These are phyloP conservation scores for Pythium folliculosum DNA, from an alignment of 352 stramenopile species.

Conservation along the genomic window DNA sequence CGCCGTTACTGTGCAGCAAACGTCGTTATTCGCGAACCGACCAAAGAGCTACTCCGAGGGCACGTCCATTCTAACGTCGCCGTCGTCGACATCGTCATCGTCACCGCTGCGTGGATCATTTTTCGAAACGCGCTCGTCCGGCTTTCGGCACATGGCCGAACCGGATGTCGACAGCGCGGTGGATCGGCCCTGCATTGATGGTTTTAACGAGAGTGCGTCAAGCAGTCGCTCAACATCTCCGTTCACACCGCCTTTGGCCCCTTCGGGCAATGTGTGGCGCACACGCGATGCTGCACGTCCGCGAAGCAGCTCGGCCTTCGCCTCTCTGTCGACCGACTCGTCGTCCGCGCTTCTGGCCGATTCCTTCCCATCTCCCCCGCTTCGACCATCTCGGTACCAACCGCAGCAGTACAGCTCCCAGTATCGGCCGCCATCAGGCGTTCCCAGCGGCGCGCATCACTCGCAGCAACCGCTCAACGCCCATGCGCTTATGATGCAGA, in stretches of 20 bases:
- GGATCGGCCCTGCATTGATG: constrained; percentile 1
- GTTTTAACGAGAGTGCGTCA: not conserved
- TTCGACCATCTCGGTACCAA: constrained; percentile 6
- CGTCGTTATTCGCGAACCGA: constrained; percentile 20
- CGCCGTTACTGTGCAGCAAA: not conserved
- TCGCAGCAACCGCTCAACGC: constrained; percentile 9
- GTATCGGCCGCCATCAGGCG: constrained; percentile 10
- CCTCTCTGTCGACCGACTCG: constrained; percentile 9
- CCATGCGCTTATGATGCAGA: constrained; percentile 3
- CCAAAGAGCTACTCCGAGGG: constrained; percentile 70
- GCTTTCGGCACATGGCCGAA: constrained; percentile 12
- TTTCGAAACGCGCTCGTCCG: constrained; percentile 33
- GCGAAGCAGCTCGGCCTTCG: constrained; percentile 28
- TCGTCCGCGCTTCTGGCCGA: constrained; percentile 15
- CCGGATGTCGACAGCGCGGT: constrained; percentile 1
- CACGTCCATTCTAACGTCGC: constrained; percentile 59
- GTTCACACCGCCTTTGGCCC: constrained; percentile 11
- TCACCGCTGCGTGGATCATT: constrained; percentile 64
- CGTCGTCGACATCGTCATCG: constrained; percentile 64
- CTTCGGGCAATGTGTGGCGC: constrained; percentile 17
- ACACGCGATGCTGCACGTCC: constrained; percentile 23
- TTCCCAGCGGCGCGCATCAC: not conserved
- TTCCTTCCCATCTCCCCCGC: constrained; percentile 1
- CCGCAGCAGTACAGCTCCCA: constrained; percentile 4
- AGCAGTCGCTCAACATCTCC: constrained; percentile 32